Conservation (phyloP, 176 grass and related monocot species). For the Eleusine indica region DNA sequence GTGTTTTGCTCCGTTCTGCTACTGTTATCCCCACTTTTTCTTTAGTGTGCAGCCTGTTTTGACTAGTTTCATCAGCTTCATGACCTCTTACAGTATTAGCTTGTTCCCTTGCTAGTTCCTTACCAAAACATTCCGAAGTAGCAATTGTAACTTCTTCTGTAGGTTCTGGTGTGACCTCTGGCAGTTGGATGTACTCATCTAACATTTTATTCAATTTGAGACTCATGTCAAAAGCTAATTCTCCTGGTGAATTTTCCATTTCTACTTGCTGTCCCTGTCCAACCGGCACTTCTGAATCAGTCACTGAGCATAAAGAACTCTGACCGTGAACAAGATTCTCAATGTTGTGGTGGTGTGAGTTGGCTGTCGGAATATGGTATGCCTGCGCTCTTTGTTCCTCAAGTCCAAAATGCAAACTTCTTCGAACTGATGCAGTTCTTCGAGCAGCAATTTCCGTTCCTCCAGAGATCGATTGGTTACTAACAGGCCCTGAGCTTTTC, state of each 20-base stretch:
- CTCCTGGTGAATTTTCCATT: conserved; percentile 46
- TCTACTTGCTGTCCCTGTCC: conserved; percentile 32
- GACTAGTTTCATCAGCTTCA: conserved; percentile 19
- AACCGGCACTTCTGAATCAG: conserved; percentile 23
- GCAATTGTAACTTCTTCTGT: conserved; percentile 26
- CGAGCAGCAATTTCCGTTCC: conserved; percentile 17
- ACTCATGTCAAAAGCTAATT: conserved; percentile 45
- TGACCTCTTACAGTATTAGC: conserved; percentile 29
- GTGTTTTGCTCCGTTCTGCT: conserved; percentile 24
- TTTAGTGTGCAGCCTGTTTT: conserved; percentile 7
- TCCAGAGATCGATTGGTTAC: conserved; percentile 22
- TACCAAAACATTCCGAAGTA: conserved; percentile 32
- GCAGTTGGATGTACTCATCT: conserved; percentile 44
- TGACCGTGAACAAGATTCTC: conserved; percentile 34
- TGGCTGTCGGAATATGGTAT: conserved; percentile 25
- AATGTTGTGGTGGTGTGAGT: conserved; percentile 1
- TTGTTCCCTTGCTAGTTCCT: conserved; percentile 29
- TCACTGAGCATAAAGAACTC: conserved; percentile 43
- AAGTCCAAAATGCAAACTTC: conserved; percentile 51
- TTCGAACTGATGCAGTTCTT: conserved; percentile 39
- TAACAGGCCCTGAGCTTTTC: conserved; percentile 11
- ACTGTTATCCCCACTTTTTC: not conserved
- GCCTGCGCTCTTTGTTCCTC: conserved; percentile 34
- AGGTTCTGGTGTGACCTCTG: not conserved
- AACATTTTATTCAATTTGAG: conserved; percentile 36